Percentiles rank a stretch among this genome's conserved stretches.
phyloP scores from a whole-genome alignment of 2,329 filamentous ascomycete species.

The Bipolaris sorokiniana region DNA sequence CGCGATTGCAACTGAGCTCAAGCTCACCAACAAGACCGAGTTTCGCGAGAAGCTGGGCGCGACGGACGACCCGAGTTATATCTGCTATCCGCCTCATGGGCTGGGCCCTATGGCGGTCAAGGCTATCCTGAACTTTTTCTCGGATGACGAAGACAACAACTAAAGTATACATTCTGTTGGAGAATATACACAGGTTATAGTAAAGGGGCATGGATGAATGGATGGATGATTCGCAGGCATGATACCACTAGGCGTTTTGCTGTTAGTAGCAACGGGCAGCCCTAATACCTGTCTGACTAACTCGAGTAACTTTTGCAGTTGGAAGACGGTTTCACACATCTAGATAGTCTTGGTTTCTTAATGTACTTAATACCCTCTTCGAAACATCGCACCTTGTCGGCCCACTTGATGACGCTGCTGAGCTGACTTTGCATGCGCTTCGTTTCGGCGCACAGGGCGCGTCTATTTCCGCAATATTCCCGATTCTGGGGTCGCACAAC shows the following conservation, averaged over 20 bases:
- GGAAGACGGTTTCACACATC: conserved; percentile 7
- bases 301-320: conserved; percentile 9
- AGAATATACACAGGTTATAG: conserved; percentile 14
- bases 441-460: neutral
- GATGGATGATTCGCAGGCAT: conserved; percentile 19
- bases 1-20: conserved; percentile 79
- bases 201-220: conserved; percentile 15
- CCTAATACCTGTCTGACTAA: conserved; percentile 3
- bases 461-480: neutral
- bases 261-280: conserved; percentile 6
- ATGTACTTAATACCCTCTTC: conserved; percentile 16
- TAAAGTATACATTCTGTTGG: conserved; percentile 24
- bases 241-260: conserved; percentile 31
- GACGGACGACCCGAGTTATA: conserved; percentile 81
- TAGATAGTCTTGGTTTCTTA: conserved; percentile 19
- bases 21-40: conserved; percentile 81
- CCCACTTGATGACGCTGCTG: neutral
- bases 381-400: neutral
- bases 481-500: conserved; percentile 1
- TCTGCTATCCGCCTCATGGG: conserved; percentile 87
- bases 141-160: conserved; percentile 62
- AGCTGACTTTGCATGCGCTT: neutral
- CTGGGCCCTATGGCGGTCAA: conserved; percentile 80
- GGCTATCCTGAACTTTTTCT: conserved; percentile 90
- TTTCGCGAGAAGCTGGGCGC: conserved; percentile 92